Percentiles rank a stretch among this genome's conserved stretches.
Conservation (phyloP, 176 grass and related monocot genomes). For the Calamus simplicifolius region DNA sequence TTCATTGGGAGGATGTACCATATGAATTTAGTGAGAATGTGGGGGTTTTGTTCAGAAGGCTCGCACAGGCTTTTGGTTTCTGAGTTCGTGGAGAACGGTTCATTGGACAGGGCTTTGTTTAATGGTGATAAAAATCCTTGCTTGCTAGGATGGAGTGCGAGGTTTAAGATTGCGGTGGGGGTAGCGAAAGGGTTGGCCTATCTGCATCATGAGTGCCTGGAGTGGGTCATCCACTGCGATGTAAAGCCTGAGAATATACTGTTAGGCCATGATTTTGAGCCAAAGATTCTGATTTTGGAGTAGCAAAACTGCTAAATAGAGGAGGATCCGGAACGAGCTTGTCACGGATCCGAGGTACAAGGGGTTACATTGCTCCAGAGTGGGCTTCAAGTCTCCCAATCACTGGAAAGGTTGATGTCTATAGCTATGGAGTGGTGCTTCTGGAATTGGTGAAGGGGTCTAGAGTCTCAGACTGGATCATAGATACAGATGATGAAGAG, state of each 20-base stretch:
- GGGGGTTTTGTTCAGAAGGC: conserved; percentile 21
- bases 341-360: conserved; percentile 18
- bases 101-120: conserved; percentile 17
- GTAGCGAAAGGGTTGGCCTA: conserved; percentile 38
- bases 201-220: conserved; percentile 44
- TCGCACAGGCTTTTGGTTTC: conserved; percentile 24
- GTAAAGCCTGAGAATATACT: conserved; percentile 43
- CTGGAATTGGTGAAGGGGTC: conserved; percentile 21
- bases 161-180: conserved; percentile 18
- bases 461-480: conserved; percentile 17
- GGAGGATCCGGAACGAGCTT: conserved; percentile 7
- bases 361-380: conserved; percentile 29
- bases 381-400: conserved; percentile 23
- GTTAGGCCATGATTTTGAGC: conserved; percentile 24
- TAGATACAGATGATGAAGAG: conserved; percentile 1
- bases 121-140: background rate
- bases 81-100: conserved; percentile 27
- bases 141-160: background rate
- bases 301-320: conserved; percentile 17
- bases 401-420: conserved; percentile 27
- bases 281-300: conserved; percentile 25
- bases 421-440: conserved; percentile 27
- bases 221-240: conserved; percentile 56
- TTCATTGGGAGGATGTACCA: conserved; percentile 23
- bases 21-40: conserved; percentile 24